Evolutionary conservation across 108 stramenopile genomes (phyloP).

Genomic region (Aurantiochytrium sp.): DNA sequence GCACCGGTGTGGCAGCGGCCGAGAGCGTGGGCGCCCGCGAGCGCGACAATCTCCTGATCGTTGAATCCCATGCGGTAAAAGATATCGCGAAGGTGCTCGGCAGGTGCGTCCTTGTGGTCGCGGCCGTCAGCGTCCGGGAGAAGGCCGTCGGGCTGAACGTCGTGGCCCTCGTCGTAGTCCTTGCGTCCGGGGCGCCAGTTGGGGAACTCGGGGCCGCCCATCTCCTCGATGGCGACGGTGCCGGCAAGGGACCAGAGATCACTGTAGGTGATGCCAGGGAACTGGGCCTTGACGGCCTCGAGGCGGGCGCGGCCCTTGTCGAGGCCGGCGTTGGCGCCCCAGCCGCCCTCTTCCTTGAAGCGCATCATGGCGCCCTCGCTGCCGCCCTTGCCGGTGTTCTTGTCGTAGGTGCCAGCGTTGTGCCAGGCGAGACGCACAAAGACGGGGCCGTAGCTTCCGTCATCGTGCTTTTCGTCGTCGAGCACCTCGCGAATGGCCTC

Average conservation of each 20-base stretch:
- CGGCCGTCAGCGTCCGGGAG: slow-evolving; percentile 32
- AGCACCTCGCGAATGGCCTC: slow-evolving; percentile 41
- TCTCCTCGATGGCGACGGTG: slow-evolving; percentile 47
- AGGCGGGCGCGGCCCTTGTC: slow-evolving; percentile 21
- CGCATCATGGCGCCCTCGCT: slow-evolving; percentile 87
- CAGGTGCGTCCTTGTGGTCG: slow-evolving; percentile 66
- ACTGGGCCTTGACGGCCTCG: slow-evolving; percentile 53
- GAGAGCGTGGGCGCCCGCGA: slow-evolving; percentile 82
- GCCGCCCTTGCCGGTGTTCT: slow-evolving; percentile 62
- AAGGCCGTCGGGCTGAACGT: slow-evolving; percentile 60
- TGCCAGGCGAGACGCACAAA: slow-evolving; percentile 96
- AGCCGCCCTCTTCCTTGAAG: slow-evolving; percentile 69
- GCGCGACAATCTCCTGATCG: slow-evolving; percentile 86
- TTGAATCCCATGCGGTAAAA: slow-evolving; percentile 86
- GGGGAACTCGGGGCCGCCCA: slow-evolving; percentile 60
- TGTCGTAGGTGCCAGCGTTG: slow-evolving; percentile 74
- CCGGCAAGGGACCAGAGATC: slow-evolving; percentile 52
- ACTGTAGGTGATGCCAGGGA: slow-evolving; percentile 42
- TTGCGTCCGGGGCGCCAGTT: slow-evolving; percentile 68
- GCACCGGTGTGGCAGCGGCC: slow-evolving; percentile 69
- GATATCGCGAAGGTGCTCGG: slow-evolving; percentile 73
- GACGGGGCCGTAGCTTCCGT: slow-evolving; percentile 57
- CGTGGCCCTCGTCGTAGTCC: slow-evolving; percentile 45
- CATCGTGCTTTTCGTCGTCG: slow-evolving; percentile 45
- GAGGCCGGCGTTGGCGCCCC: slow-evolving; percentile 25